Evolutionary conservation across 345 rosid genomes (phyloP).

Genomic region (Citrus mangshanensis): DNA sequence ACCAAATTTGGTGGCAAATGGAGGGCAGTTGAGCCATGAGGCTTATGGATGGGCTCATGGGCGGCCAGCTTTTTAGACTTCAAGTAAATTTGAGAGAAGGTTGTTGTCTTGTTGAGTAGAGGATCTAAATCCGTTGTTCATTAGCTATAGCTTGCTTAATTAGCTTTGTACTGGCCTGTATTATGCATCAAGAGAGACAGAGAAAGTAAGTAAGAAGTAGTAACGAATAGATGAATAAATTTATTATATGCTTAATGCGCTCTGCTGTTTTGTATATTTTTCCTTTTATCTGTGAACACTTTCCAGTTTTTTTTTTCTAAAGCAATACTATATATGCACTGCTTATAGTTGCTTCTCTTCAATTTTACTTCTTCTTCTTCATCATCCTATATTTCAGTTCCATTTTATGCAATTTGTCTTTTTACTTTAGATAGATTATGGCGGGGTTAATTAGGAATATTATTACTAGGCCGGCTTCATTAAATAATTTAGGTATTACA

Average conservation of each 20-base stretch:
- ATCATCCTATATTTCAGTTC: not conserved
- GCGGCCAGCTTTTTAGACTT: conserved; percentile 34
- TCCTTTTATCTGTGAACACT: not conserved
- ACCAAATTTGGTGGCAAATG: conserved; percentile 68
- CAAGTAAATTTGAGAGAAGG: not conserved
- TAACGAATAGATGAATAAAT: conserved; percentile 5
- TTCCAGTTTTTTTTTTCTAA: not conserved
- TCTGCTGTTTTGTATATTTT: not conserved
- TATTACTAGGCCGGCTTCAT: not conserved
- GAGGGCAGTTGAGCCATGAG: conserved; percentile 51
- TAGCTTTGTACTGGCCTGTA: not conserved
- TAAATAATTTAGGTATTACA: not conserved
- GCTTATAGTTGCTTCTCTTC: not conserved
- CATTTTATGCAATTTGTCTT: not conserved
- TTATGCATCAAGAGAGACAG: not conserved
- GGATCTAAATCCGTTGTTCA: too few species aligned
- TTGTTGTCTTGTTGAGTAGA: too few species aligned
- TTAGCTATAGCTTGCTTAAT: not conserved
- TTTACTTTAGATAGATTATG: not conserved
- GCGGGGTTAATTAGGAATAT: not conserved
- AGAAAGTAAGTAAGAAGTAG: not conserved
- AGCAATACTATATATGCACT: not conserved
- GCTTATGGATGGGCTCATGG: conserved; percentile 55
- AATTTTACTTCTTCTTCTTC: not conserved
- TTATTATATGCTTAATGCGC: not conserved